Percentiles rank a stretch among this genome's conserved stretches.
Evolutionary conservation across 805 yeast species (phyloP).

Genomic region (Cyberlindnera americana): DNA sequence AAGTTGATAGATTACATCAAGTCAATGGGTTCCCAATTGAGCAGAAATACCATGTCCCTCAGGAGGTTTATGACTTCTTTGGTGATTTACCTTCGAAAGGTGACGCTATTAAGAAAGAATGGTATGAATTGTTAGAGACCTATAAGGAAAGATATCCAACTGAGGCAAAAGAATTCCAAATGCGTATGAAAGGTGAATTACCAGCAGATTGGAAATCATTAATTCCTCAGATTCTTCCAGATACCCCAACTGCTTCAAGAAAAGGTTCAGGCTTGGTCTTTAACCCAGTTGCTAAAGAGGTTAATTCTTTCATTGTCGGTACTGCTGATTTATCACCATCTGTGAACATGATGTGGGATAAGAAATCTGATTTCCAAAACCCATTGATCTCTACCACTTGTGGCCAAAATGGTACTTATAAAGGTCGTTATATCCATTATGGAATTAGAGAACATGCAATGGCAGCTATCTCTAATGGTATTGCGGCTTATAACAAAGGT

Average conservation of each 20-base stretch:
- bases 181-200: conserved; percentile 73
- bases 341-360: conserved; percentile 15
- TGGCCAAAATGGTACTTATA: conserved; percentile 61
- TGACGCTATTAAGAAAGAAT: conserved; percentile 58
- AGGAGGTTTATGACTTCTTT: conserved; percentile 75
- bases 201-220: conserved; percentile 77
- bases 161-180: conserved; percentile 68
- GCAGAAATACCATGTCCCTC: conserved; percentile 71
- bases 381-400: conserved; percentile 69
- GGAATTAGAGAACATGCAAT: conserved; percentile 99
- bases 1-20: conserved; percentile 78
- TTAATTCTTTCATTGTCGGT: conserved; percentile 12
- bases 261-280: conserved; percentile 84
- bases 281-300: conserved; percentile 9
- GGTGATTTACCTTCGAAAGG: conserved; percentile 55
- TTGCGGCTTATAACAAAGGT: conserved; percentile 75
- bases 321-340: conserved; percentile 13
- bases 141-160: conserved; percentile 71
- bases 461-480: conserved; percentile 98
- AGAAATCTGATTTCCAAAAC: conserved; percentile 85
- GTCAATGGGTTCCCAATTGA: conserved; percentile 85
- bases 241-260: conserved; percentile 82
- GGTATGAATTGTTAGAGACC: conserved; percentile 60
- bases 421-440: conserved; percentile 91
- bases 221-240: conserved; percentile 74